Conservation (phyloP, 345 rosid genomes). For the Populus tremula region DNA sequence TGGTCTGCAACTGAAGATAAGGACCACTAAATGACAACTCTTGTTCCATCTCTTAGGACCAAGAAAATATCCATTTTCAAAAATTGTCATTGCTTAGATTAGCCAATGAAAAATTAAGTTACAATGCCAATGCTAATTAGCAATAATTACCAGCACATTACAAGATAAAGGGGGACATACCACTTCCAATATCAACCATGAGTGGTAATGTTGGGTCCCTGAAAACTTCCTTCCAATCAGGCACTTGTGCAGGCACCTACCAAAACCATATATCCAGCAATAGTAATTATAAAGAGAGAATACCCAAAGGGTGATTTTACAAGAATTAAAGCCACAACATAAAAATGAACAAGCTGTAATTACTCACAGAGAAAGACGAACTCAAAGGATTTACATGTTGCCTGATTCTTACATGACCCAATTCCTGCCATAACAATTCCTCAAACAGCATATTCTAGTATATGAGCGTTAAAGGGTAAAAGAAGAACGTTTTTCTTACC, state of each 20-base stretch:
- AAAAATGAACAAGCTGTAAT: not conserved
- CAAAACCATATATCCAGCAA: not conserved
- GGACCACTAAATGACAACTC: not conserved
- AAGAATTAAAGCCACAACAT: not conserved
- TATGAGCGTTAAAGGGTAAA: not conserved
- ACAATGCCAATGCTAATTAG: not conserved
- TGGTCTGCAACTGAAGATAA: not conserved
- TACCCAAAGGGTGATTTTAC: not conserved
- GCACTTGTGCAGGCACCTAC: constrained; percentile 61
- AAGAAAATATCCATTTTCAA: not conserved
- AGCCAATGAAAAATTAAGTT: too few species aligned
- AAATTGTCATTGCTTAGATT: not conserved
- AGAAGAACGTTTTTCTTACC: constrained; percentile 30
- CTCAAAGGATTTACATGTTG: constrained; percentile 94
- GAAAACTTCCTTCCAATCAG: constrained; percentile 70
- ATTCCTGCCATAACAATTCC: constrained; percentile 44
- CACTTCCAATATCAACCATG: constrained; percentile 96
- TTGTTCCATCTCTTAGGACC: not conserved
- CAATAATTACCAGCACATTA: not conserved
- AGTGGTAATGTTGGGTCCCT: constrained; percentile 77
- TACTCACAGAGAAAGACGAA: constrained; percentile 69
- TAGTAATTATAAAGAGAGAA: not conserved
- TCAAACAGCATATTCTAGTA: not conserved
- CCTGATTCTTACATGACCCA: constrained; percentile 79
- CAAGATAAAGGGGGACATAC: constrained; percentile 26